A percentile compares a stretch with the other conserved stretches of the same genome.
phyloP scores from a whole-genome alignment of 257 asterid genomes.

The Jaltomata sinuosa region DNA sequence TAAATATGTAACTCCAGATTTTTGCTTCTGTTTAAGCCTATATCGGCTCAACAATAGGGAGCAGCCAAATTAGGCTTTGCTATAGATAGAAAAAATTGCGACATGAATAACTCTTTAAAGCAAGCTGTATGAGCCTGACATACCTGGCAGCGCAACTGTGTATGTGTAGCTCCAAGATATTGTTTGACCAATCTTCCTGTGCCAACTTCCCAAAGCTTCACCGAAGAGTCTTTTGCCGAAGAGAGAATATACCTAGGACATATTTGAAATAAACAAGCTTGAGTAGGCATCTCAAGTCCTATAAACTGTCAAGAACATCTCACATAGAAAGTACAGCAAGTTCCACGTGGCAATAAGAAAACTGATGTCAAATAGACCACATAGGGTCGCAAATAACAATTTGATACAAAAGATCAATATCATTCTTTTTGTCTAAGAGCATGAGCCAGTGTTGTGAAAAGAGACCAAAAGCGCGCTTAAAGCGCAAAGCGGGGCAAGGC shows the following conservation, averaged over 20 bases:
- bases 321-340: background rate
- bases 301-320: background rate
- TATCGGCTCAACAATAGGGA: background rate
- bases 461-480: too few species aligned
- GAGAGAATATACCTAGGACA: conserved; percentile 61
- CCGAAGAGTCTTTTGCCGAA: conserved; percentile 68
- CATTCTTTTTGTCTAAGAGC: background rate
- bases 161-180: conserved; percentile 53
- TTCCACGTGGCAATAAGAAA: background rate
- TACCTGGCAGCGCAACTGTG: conserved; percentile 71
- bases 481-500: too few species aligned
- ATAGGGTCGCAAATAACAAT: background rate
- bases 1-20: background rate
- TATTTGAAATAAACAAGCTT: background rate
- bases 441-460: too few species aligned
- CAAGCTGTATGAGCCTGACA: background rate
- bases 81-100: background rate
- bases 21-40: background rate
- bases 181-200: conserved; percentile 64
- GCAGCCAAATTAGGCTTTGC: background rate
- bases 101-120: conserved; percentile 2
- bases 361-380: background rate
- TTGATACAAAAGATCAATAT: background rate
- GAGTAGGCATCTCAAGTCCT: background rate
- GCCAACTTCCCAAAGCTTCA: conserved; percentile 82